These are phyloP conservation scores for Lactarius sanguifluus DNA, from an alignment of 768 basidiomycete species.

Conservation along the genomic window DNA sequence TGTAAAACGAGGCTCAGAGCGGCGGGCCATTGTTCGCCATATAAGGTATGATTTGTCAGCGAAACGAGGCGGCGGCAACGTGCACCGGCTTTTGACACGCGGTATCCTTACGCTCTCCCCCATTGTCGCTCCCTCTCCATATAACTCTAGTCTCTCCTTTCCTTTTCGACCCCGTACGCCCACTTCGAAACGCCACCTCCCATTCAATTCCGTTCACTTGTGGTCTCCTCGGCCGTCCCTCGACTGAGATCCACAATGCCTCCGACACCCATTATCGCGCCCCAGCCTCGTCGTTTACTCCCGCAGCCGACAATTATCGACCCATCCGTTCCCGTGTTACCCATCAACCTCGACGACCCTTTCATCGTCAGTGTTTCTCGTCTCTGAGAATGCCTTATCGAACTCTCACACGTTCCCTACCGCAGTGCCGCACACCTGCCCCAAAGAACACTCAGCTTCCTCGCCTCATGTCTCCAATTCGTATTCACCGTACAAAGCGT, in stretches of 20 bases:
- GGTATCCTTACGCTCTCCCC: slow-evolving; percentile 20
- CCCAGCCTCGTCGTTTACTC: slow-evolving; percentile 25
- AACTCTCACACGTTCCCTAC: slow-evolving; percentile 3
- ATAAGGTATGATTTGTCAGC: slow-evolving; percentile 28
- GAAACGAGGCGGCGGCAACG: slow-evolving; percentile 25
- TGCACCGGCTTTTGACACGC: slow-evolving; percentile 28
- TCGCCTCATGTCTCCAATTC: slow-evolving; percentile 29
- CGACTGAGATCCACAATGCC: slow-evolving; percentile 25
- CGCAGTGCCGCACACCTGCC: slow-evolving; percentile 23
- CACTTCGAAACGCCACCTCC: slow-evolving; percentile 8
- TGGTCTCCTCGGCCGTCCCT: background rate
- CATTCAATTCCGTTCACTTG: background rate
- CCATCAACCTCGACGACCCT: slow-evolving; percentile 27
- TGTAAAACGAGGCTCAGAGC: slow-evolving; percentile 27
- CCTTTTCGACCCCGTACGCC: slow-evolving; percentile 14
- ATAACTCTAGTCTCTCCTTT: slow-evolving; percentile 27
- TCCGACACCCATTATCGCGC: slow-evolving; percentile 29
- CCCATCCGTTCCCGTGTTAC: slow-evolving; percentile 18
- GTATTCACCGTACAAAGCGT: slow-evolving; percentile 26
- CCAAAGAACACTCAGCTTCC: slow-evolving; percentile 25
- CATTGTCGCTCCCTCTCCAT: slow-evolving; percentile 26
- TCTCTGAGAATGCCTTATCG: slow-evolving; percentile 8
- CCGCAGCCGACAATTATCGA: slow-evolving; percentile 26
- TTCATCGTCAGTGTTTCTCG: slow-evolving; percentile 26
- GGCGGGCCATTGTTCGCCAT: slow-evolving; percentile 26